Evolutionary conservation across 257 asterid species (phyloP).

Genomic region (Echites panduratus): DNA sequence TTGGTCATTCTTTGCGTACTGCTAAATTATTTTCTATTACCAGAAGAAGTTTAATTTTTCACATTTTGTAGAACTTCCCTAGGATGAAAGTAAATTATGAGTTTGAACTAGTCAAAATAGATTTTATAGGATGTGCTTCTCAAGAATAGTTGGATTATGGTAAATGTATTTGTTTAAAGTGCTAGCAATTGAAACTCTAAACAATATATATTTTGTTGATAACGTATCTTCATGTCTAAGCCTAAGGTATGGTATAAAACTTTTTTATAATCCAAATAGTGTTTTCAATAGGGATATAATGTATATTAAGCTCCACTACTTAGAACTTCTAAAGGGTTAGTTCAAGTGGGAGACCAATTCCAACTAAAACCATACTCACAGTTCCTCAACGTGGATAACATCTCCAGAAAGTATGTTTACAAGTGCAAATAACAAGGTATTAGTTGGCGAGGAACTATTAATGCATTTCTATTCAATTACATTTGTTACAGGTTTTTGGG

Average conservation of each 20-base stretch:
- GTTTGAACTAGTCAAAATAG: not conserved
- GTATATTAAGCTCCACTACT: not conserved
- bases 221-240: no score
- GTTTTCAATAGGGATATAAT: not conserved
- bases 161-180: not conserved
- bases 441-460: not conserved
- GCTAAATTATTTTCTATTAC: no score
- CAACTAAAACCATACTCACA: not conserved
- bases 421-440: not conserved
- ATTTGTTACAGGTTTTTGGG: conserved; percentile 1
- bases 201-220: not conserved
- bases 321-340: not conserved
- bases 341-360: not conserved
- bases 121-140: not conserved
- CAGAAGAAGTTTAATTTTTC: not conserved
- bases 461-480: not conserved
- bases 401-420: not conserved
- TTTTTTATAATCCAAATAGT: not conserved
- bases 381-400: not conserved
- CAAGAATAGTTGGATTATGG: not conserved
- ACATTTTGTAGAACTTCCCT: not conserved
- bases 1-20: no score
- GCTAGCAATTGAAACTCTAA: not conserved
- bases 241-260: not conserved
- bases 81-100: not conserved